These are phyloP conservation scores for Ogataea hybrid DNA, from an alignment of 1,139 yeast species.

Conservation along the genomic window DNA sequence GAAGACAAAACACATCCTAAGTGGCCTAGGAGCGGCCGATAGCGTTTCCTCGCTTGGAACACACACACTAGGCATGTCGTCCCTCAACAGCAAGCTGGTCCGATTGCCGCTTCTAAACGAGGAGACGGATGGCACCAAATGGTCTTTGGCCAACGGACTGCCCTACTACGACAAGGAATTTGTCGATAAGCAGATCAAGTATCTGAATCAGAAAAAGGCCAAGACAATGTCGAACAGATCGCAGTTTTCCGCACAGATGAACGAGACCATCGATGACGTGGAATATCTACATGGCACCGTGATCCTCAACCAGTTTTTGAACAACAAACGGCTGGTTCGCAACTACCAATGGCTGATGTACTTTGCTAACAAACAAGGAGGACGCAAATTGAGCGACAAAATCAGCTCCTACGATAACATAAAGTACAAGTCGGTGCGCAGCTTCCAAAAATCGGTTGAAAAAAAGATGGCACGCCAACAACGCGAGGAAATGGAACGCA, in stretches of 20 bases:
- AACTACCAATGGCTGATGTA: slow-evolving; percentile 33
- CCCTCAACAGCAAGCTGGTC: slow-evolving; percentile 26
- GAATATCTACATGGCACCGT: slow-evolving; percentile 35
- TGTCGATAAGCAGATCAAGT: slow-evolving; percentile 25
- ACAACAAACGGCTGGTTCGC: slow-evolving; percentile 32
- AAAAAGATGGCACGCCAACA: slow-evolving; percentile 15
- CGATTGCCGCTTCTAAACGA: slow-evolving; percentile 27
- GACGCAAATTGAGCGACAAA: slow-evolving; percentile 19
- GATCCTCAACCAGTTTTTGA: slow-evolving; percentile 32
- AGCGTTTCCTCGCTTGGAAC: slow-evolving; percentile 29
- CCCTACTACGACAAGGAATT: slow-evolving; percentile 29
- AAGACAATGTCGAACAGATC: slow-evolving; percentile 24
- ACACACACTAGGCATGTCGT: slow-evolving; percentile 22
- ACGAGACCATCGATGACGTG: slow-evolving; percentile 31
- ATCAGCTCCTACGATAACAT: slow-evolving; percentile 12
- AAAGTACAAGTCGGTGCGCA: slow-evolving; percentile 18
- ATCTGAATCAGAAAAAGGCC: slow-evolving; percentile 24
- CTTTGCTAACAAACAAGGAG: slow-evolving; percentile 27
- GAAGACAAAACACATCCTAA: slow-evolving; percentile 25
- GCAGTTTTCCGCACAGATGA: slow-evolving; percentile 23
- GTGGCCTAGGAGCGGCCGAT: slow-evolving; percentile 24
- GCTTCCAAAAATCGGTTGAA: slow-evolving; percentile 20
- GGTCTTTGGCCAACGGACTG: slow-evolving; percentile 32
- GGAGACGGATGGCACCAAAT: slow-evolving; percentile 12
- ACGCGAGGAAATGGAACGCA: slow-evolving; percentile 16